These are phyloP conservation scores for Xylariaceae sp. DNA, from an alignment of 2,329 filamentous ascomycete species.

Conservation along the genomic window DNA sequence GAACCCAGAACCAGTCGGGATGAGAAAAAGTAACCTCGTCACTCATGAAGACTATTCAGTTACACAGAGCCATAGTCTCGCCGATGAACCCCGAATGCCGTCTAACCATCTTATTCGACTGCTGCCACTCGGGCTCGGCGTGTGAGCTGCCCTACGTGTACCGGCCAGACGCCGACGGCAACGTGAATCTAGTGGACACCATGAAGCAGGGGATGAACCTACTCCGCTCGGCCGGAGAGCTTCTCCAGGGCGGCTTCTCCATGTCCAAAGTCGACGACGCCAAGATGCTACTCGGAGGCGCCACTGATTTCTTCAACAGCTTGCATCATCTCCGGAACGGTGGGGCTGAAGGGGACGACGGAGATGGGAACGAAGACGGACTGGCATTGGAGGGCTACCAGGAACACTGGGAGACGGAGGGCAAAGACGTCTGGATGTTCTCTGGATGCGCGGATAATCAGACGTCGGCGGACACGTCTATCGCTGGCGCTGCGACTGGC, in stretches of 20 bases:
- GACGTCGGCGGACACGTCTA: conserved; percentile 36
- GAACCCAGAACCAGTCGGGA: neutral
- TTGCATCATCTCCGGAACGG: conserved; percentile 41
- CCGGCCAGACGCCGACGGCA: conserved; percentile 50
- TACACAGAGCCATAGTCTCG: conserved; percentile 49
- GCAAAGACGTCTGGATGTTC: conserved; percentile 40
- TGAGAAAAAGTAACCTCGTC: neutral
- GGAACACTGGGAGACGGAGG: conserved; percentile 36
- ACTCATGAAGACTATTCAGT: conserved; percentile 15
- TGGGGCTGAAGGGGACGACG: conserved; percentile 28
- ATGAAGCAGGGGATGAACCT: conserved; percentile 46
- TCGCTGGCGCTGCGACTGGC: conserved; percentile 32
- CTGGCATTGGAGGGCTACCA: conserved; percentile 40
- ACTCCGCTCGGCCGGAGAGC: conserved; percentile 42
- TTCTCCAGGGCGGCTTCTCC: conserved; percentile 46
- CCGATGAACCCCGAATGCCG: conserved; percentile 44
- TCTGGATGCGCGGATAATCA: conserved; percentile 37
- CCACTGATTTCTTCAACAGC: conserved; percentile 48
- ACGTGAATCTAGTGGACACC: conserved; percentile 51
- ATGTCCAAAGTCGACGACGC: conserved; percentile 44
- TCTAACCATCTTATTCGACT: conserved; percentile 54
- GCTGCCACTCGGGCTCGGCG: conserved; percentile 56
- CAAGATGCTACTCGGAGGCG: conserved; percentile 46
- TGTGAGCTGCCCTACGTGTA: conserved; percentile 55
- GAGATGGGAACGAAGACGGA: conserved; percentile 32